phyloP scores from a whole-genome alignment of 2,329 filamentous ascomycete genomes.

The Aureobasidium sp. region DNA sequence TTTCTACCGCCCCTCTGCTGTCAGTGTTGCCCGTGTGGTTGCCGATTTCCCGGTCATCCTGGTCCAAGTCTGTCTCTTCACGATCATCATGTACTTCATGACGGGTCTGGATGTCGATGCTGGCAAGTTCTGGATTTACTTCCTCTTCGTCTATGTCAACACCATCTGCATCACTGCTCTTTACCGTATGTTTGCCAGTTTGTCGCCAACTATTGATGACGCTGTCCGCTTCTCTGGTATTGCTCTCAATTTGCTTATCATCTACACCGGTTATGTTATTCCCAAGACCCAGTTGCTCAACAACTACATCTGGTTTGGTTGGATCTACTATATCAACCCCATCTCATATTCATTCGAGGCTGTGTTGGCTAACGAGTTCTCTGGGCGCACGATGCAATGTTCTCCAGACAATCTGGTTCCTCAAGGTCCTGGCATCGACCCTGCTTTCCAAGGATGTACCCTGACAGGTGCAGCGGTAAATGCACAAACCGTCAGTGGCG shows the following conservation, averaged over 20 bases:
- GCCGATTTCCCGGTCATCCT: slow-evolving; percentile 55
- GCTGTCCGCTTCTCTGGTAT: slow-evolving; percentile 57
- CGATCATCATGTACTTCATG: slow-evolving; percentile 59
- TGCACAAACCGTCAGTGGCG: slow-evolving; percentile 42
- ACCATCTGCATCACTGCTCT: slow-evolving; percentile 55
- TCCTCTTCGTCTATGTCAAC: slow-evolving; percentile 54
- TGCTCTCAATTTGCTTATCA: slow-evolving; percentile 51
- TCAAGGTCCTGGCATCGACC: slow-evolving; percentile 45
- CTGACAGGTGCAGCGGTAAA: slow-evolving; percentile 49
- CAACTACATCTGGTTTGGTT: slow-evolving; percentile 58
- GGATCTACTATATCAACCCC: slow-evolving; percentile 46
- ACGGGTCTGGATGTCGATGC: slow-evolving; percentile 48
- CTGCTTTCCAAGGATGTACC: slow-evolving; percentile 53
- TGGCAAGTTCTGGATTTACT: slow-evolving; percentile 58
- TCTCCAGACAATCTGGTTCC: slow-evolving; percentile 51
- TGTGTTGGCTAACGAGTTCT: slow-evolving; percentile 59
- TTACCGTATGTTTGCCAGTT: slow-evolving; percentile 57
- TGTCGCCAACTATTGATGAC: slow-evolving; percentile 56
- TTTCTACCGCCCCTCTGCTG: slow-evolving; percentile 61
- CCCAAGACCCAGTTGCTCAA: slow-evolving; percentile 51
- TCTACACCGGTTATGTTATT: slow-evolving; percentile 61
- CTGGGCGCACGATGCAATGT: slow-evolving; percentile 49
- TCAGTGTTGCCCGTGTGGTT: slow-evolving; percentile 52
- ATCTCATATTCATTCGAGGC: slow-evolving; percentile 56
- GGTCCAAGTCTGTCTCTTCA: slow-evolving; percentile 50